Conservation (phyloP, 176 grass and related monocot genomes). For the Triticum aestivum region DNA sequence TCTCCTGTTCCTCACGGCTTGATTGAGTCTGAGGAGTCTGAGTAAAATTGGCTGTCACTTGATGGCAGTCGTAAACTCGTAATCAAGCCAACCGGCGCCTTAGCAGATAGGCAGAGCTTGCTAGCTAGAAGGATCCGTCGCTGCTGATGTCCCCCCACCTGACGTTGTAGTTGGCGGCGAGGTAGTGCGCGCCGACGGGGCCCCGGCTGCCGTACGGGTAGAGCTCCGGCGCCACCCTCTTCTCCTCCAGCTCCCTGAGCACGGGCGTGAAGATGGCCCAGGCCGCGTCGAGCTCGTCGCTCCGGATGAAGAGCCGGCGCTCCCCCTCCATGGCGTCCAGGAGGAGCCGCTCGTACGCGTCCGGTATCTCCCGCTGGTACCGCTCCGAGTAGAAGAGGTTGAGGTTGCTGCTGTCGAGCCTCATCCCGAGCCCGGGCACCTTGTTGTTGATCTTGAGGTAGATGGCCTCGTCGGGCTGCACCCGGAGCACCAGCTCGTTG, state of each 20-base stretch:
- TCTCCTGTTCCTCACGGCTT: background rate
- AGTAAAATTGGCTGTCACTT: no score
- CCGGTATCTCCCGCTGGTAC: constrained; percentile 75
- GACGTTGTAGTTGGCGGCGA: constrained; percentile 80
- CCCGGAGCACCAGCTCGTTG: constrained; percentile 84
- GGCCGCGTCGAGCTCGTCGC: constrained; percentile 90
- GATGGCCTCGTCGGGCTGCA: constrained; percentile 95
- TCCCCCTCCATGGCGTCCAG: constrained; percentile 90
- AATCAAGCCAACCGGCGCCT: no score
- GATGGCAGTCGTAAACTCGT: background rate
- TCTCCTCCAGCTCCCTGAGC: constrained; percentile 66
- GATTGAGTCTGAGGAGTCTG: background rate
- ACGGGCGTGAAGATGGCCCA: constrained; percentile 89
- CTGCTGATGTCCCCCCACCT: constrained; percentile 78
- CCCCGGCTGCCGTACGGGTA: constrained; percentile 96
- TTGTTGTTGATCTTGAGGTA: constrained; percentile 99
- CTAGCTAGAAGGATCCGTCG: constrained; percentile 37
- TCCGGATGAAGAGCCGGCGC: constrained; percentile 84
- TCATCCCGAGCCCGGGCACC: constrained; percentile 80
- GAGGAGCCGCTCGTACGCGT: constrained; percentile 89
- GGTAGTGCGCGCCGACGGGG: constrained; percentile 84
- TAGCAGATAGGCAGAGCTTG: no score
- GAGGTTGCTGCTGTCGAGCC: constrained; percentile 78
- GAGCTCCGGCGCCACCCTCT: constrained; percentile 70
- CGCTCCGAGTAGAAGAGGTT: constrained; percentile 78